These are phyloP conservation scores for Carex littledalei DNA, from an alignment of 176 grass and related monocot species.

Conservation along the genomic window DNA sequence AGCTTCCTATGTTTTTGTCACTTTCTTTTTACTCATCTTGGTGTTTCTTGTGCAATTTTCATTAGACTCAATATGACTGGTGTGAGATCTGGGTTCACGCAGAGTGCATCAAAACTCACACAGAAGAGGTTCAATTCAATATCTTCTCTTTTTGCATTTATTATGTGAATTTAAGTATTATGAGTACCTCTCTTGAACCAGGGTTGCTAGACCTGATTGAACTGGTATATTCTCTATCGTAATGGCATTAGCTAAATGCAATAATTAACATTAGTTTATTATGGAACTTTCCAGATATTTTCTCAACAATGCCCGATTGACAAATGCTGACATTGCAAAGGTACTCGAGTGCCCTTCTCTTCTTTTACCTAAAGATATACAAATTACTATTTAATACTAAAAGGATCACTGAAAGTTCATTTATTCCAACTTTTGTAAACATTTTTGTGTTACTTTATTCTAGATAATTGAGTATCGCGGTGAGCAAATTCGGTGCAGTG, in stretches of 20 bases:
- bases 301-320: not conserved
- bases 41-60: not conserved
- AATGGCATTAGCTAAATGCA: not conserved
- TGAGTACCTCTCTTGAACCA: not conserved
- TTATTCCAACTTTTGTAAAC: not conserved
- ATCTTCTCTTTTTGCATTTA: not conserved
- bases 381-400: not conserved
- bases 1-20: not conserved
- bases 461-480: slow-evolving; percentile 89
- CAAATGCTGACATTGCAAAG: slow-evolving; percentile 26
- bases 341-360: slow-evolving; percentile 21
- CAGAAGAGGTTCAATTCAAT: no score
- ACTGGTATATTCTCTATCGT: not conserved
- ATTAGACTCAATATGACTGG: slow-evolving; percentile 71
- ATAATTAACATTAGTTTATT: not conserved
- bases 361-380: slow-evolving; percentile 12
- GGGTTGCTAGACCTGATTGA: not conserved
- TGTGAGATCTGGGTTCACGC: slow-evolving; percentile 10
- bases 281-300: slow-evolving; percentile 36
- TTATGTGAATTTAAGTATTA: not conserved
- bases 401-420: not conserved
- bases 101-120: no score
- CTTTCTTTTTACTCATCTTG: not conserved
- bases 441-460: not conserved
- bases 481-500: slow-evolving; percentile 71